phyloP scores from a whole-genome alignment of 306 rosid species.

The Aeschynomene evenia region DNA sequence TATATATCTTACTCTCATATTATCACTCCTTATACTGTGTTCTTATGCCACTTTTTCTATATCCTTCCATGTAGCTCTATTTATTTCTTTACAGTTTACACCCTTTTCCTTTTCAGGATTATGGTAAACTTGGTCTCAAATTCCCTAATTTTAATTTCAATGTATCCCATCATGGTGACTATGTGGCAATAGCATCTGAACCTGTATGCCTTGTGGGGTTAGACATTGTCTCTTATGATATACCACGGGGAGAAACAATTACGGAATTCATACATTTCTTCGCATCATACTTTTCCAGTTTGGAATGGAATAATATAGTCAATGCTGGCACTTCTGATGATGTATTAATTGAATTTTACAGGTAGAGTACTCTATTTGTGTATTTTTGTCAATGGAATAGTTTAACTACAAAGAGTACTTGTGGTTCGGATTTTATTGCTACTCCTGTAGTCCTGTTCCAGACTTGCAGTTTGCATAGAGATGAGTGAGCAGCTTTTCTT shows the following conservation, averaged over 20 bases:
- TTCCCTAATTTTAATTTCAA: conserved; percentile 90
- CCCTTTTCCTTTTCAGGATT: conserved; percentile 46
- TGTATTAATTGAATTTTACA: conserved; percentile 65
- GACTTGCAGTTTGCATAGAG: neutral
- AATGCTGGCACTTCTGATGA: conserved; percentile 54
- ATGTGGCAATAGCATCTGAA: conserved; percentile 88
- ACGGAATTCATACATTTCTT: conserved; percentile 49
- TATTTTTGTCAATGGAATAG: neutral
- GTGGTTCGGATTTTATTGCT: neutral
- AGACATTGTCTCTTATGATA: conserved; percentile 64
- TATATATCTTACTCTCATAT: neutral
- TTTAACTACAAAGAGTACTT: neutral
- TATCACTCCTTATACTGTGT: neutral
- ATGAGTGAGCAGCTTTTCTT: neutral
- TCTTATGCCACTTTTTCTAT: neutral
- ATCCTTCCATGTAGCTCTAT: neutral
- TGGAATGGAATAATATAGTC: conserved; percentile 73
- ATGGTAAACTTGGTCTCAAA: conserved; percentile 25
- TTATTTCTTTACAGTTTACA: neutral
- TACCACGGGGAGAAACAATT: conserved; percentile 60
- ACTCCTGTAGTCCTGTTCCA: conserved; percentile 4
- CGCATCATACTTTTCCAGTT: conserved; percentile 68
- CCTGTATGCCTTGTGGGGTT: conserved; percentile 84
- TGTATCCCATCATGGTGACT: conserved; percentile 89
- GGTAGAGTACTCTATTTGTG: conserved; percentile 42